Base-by-base conservation (phyloP, 1,284 basidiomycete species). In the Afroboletus lepidellus region DNA sequence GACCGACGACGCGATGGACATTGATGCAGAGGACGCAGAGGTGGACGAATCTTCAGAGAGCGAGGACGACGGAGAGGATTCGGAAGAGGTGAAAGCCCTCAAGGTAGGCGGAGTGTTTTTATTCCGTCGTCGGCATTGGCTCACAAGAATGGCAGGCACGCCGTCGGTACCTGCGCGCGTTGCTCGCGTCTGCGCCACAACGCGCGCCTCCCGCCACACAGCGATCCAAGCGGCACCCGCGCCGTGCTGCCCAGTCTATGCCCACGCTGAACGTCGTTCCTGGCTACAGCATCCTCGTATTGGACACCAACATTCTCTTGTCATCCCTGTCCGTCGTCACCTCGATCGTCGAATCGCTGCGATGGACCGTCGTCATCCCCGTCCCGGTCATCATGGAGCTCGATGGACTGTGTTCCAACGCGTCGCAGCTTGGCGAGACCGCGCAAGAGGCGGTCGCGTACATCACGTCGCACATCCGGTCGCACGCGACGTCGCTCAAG, bases 351-450 rank as follows among this genome's bases (percentile, higher is more conserved):
- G 89, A 96, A 67, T 85, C 84, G 56, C 74, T 84, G 27, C 76
- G 77, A 38, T 99, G 94, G 94, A 97, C 90, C 0, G 78, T 97
- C 46, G 77, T 99, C 50, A 77, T 99, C 0, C 96, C 96, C 4
- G 80, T 98, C 2, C 94, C 94, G 0, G 96, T 97, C 50, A 81
- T 98, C 62, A 98, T 95, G 77, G 96, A 99, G 64, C 84, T 99
- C 11, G 96, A 99, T 61, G 94, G 95, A 13, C 80, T 98, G 30
- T 79, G 83, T 0, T 76, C 78, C 53, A 91, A 92, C 63, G 58
- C 75, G 0, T 80, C 83, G 0, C 16, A 74, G 25, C 81, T 95
- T 13, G 89, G 87, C 41, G 80, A 82, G 48, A 79, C 84, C 0
- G 94, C 96, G 0, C 73, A 77, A 27, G 74, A 77, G 15, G 91